These are phyloP conservation scores for Sporothrix protearum DNA, from an alignment of 2,329 filamentous ascomycete species.

Conservation along the genomic window DNA sequence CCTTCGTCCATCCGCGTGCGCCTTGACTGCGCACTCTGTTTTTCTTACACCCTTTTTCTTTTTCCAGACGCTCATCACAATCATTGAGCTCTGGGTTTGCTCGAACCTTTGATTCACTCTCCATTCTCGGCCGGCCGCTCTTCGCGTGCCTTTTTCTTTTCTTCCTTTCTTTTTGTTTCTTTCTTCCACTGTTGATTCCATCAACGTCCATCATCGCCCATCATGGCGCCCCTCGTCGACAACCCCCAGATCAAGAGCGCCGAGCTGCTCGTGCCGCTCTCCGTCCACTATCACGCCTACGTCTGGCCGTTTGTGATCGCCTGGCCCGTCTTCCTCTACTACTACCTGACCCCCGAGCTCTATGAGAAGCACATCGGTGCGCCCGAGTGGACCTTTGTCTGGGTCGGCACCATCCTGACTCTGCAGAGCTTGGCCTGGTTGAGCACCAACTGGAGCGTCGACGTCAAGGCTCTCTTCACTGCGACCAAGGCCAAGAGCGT, in stretches of 20 bases:
- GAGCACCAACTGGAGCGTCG: slow-evolving; percentile 96
- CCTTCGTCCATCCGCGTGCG: slow-evolving; percentile 11
- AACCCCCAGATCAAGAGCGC: slow-evolving; percentile 85
- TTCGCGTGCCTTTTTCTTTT: slow-evolving; percentile 15
- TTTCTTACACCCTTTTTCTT: background rate
- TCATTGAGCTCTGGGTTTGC: background rate
- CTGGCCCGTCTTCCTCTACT: slow-evolving; percentile 87
- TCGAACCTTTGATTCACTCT: background rate
- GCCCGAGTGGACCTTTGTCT: slow-evolving; percentile 98
- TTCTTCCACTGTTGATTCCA: background rate
- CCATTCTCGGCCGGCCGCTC: slow-evolving; percentile 22
- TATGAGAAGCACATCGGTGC: slow-evolving; percentile 90
- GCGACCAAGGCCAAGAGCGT: slow-evolving; percentile 67
- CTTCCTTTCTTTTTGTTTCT: background rate
- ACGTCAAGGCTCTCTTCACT: slow-evolving; percentile 77
- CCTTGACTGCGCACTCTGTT: slow-evolving; percentile 1
- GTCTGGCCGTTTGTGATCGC: slow-evolving; percentile 87
- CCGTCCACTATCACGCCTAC: slow-evolving; percentile 78
- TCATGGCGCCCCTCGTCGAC: slow-evolving; percentile 80
- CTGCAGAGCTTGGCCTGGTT: slow-evolving; percentile 87
- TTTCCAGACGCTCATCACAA: background rate
- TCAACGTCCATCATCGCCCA: background rate
- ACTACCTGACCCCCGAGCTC: slow-evolving; percentile 76
- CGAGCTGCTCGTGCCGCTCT: slow-evolving; percentile 81
- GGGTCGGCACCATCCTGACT: slow-evolving; percentile 82